Conservation (phyloP, 495 filamentous ascomycete genomes). For the Penicillium cataractarum region DNA sequence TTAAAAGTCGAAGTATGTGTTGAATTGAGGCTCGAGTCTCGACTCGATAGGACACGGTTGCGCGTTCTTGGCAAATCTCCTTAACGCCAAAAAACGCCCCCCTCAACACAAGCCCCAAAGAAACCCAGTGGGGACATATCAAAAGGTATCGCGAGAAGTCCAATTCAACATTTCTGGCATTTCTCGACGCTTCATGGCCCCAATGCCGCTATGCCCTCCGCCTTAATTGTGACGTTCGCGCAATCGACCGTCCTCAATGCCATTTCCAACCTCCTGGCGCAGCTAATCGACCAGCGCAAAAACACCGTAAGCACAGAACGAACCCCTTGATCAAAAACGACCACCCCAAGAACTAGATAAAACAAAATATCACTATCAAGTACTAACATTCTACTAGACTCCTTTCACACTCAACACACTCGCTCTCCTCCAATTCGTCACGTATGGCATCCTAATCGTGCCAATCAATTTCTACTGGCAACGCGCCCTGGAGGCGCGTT, state of each 20-base stretch:
- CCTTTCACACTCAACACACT: conserved; percentile 58
- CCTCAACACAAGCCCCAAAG: conserved; percentile 1
- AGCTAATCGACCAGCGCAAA: conserved; percentile 71
- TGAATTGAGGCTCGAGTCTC: no score
- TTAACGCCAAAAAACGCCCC: not conserved
- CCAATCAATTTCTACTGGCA: conserved; percentile 93
- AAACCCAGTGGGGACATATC: not conserved
- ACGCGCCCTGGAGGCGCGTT: conserved; percentile 56
- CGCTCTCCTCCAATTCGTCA: conserved; percentile 75
- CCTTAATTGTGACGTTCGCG: conserved; percentile 66
- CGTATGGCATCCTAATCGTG: conserved; percentile 73
- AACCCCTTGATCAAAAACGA: not conserved
- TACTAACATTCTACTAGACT: conserved; percentile 18
- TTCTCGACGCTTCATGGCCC: not conserved
- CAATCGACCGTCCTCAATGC: conserved; percentile 72
- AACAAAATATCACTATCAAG: not conserved
- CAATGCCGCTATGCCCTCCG: conserved; percentile 39
- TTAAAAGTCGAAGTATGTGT: not conserved
- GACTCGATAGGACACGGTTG: conserved; percentile 34
- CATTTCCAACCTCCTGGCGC: conserved; percentile 81
- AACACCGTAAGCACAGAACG: conserved; percentile 53
- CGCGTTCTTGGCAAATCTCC: conserved; percentile 30
- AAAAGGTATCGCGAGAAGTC: not conserved
- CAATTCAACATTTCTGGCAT: not conserved
- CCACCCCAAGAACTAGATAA: not conserved